Percentiles rank a stretch among this genome's conserved stretches.
Evolutionary conservation across 805 yeast species (phyloP).

Genomic region (Zygosaccharomyces pseudorouxii): DNA sequence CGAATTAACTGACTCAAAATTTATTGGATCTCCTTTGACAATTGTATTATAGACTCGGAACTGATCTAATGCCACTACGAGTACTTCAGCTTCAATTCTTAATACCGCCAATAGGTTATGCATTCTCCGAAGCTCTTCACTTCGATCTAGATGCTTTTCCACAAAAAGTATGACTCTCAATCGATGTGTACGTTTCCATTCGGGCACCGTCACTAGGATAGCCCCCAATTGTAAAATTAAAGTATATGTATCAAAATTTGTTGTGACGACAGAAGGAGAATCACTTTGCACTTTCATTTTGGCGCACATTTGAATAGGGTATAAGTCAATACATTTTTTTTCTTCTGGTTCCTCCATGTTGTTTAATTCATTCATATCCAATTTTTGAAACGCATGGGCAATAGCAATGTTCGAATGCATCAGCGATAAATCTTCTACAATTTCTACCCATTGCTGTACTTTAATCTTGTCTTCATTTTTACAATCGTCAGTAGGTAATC

Average conservation of each 20-base stretch:
- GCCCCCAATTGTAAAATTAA: constrained; percentile 91
- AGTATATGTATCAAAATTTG: constrained; percentile 94
- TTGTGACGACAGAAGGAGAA: constrained; percentile 53
- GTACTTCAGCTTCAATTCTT: constrained; percentile 77
- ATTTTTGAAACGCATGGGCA: constrained; percentile 75
- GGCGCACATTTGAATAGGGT: constrained; percentile 96
- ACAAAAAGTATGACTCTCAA: constrained; percentile 87
- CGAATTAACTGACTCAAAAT: constrained; percentile 44
- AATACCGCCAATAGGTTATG: constrained; percentile 61
- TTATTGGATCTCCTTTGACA: constrained; percentile 57
- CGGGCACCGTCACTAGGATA: constrained; percentile 85
- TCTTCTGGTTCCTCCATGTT: constrained; percentile 31
- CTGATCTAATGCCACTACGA: constrained; percentile 62
- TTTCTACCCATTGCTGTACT: constrained; percentile 83
- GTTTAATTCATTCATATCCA: constrained; percentile 52
- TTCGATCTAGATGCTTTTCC: constrained; percentile 64
- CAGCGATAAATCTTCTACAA: constrained; percentile 81
- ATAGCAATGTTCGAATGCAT: constrained; percentile 91
- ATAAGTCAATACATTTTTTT: constrained; percentile 70
- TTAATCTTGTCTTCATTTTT: constrained; percentile 64
- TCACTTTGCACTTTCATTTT: constrained; percentile 40
- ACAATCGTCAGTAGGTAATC: constrained; percentile 75
- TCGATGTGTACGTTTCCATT: constrained; percentile 75
- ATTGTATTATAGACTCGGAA: constrained; percentile 66
- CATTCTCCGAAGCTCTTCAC: constrained; percentile 64